Percentiles rank a stretch among this genome's conserved stretches.
phyloP scores from a whole-genome alignment of 805 yeast genomes.

The Wickerhamomyces rabaulensis region DNA sequence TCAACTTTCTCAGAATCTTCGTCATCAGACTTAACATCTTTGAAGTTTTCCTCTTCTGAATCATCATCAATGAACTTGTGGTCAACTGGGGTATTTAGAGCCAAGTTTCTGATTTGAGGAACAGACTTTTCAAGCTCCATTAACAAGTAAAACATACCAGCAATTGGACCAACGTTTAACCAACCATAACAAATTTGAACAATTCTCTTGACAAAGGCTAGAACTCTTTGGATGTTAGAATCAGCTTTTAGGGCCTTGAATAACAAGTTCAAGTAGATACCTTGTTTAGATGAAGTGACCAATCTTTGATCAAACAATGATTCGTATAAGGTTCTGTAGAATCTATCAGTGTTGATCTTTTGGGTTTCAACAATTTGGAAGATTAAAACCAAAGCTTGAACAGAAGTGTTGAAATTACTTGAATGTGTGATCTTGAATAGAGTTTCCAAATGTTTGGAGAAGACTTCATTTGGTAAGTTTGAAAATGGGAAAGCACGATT shows the following conservation, averaged over 20 bases:
- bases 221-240: conserved; percentile 51
- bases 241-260: conserved; percentile 81
- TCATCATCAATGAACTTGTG: conserved; percentile 46
- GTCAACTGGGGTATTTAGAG: conserved; percentile 49
- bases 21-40: conserved; percentile 26
- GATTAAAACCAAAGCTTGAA: conserved; percentile 85
- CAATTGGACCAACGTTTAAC: conserved; percentile 81
- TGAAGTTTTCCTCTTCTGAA: conserved; percentile 32
- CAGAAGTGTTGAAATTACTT: conserved; percentile 87
- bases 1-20: conserved; percentile 16
- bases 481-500: conserved; percentile 96
- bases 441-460: conserved; percentile 73
- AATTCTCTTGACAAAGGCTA: conserved; percentile 88
- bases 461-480: conserved; percentile 61
- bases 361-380: conserved; percentile 71
- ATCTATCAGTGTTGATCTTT: conserved; percentile 57
- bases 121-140: conserved; percentile 57
- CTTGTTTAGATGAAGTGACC: conserved; percentile 84
- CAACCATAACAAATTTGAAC: conserved; percentile 81
- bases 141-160: conserved; percentile 76
- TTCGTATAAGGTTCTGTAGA: conserved; percentile 84
- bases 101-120: conserved; percentile 64
- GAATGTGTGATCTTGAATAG: conserved; percentile 89
- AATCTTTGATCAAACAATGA: conserved; percentile 81
- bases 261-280: conserved; percentile 81